Evolutionary conservation across 2,329 filamentous ascomycete species (phyloP).

Genomic region (Xylaria sp.): DNA sequence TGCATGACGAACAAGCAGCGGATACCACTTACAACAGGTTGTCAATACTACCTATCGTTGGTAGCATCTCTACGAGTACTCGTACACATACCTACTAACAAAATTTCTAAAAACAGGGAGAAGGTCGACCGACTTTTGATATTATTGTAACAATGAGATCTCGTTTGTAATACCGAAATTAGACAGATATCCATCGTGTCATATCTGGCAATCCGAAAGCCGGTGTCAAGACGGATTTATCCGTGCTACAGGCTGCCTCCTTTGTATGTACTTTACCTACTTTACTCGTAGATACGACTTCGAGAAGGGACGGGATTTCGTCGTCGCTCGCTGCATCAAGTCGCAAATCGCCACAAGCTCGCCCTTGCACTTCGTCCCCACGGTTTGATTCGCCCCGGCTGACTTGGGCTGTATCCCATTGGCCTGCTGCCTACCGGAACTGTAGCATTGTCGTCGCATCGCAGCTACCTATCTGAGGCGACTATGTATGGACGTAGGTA

Average conservation of each 20-base stretch:
- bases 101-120: conserved; percentile 3
- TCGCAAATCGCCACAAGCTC: conserved; percentile 16
- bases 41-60: too few relatives aligned
- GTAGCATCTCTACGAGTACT: too few relatives aligned
- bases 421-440: conserved; percentile 13
- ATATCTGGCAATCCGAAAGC: conserved; percentile 6
- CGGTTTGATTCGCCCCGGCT: conserved; percentile 15
- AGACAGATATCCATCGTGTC: not conserved
- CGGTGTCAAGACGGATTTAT: not conserved
- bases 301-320: not conserved
- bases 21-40: conserved; percentile 7
- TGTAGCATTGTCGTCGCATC: conserved; percentile 15
- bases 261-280: not conserved
- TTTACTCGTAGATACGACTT: not conserved
- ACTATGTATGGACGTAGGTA: not conserved
- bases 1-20: conserved; percentile 15
- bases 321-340: conserved; percentile 4
- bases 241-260: too few relatives aligned
- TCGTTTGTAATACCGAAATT: not conserved
- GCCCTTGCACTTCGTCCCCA: conserved; percentile 12
- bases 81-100: conserved; percentile 13
- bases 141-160: conserved; percentile 1
- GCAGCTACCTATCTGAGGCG: conserved; percentile 4
- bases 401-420: conserved; percentile 12
- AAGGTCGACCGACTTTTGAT: conserved; percentile 25